phyloP scores from a whole-genome alignment of 108 stramenopile genomes.

The Nannochloropsis gaditana region DNA sequence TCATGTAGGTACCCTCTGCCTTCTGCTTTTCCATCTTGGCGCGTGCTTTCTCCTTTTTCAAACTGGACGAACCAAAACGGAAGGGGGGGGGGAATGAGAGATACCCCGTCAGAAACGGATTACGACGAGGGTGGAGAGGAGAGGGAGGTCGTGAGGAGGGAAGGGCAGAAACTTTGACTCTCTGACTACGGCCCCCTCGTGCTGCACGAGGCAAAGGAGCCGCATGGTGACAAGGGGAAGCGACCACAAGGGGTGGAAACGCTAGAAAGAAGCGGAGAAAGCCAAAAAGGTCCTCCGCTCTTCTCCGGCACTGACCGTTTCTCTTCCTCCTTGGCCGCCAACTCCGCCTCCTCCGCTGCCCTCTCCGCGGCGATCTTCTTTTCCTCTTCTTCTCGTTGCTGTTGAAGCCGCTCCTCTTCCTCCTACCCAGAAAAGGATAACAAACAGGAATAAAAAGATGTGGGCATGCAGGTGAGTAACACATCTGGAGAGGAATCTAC shows the following conservation, averaged over 20 bases:
- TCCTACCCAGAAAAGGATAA: neutral
- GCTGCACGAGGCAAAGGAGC: neutral
- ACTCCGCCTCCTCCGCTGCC: conserved; percentile 42
- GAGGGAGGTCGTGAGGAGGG: neutral
- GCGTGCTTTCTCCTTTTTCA: neutral
- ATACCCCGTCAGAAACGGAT: neutral
- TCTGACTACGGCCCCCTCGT: neutral
- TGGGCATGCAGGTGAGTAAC: neutral
- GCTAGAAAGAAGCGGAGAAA: neutral
- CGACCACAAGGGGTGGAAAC: neutral
- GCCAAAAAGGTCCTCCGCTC: neutral
- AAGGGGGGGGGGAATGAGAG: neutral
- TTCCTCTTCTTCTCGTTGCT: conserved; percentile 56
- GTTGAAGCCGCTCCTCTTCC: conserved; percentile 42
- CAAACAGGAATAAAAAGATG: neutral
- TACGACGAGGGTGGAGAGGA: neutral
- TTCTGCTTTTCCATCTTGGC: conserved; percentile 50
- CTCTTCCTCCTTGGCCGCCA: conserved; percentile 46
- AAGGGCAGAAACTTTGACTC: neutral
- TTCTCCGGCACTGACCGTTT: conserved; percentile 28
- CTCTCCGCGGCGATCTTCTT: conserved; percentile 41
- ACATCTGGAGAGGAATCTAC: neutral
- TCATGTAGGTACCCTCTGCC: conserved; percentile 56
- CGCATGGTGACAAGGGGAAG: neutral
- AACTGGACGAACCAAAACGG: neutral